These are phyloP conservation scores for Phytophthora pseudosyringae DNA, from an alignment of 352 stramenopile genomes.

Conservation along the genomic window DNA sequence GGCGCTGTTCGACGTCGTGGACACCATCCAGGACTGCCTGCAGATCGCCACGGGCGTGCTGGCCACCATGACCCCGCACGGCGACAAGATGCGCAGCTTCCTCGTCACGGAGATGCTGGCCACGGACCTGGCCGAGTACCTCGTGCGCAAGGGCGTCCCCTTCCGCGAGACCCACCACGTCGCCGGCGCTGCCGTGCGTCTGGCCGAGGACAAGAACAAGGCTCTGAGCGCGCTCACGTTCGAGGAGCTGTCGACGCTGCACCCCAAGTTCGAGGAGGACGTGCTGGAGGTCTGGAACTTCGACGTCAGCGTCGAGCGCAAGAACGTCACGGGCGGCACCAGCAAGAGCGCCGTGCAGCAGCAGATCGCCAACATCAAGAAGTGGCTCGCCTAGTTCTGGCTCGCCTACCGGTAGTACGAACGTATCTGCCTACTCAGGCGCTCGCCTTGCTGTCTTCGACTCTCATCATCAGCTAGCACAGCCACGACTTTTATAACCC, in stretches of 20 bases:
- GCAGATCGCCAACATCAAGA: slow-evolving; percentile 82
- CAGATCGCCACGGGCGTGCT: slow-evolving; percentile 97
- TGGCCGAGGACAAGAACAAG: slow-evolving; percentile 91
- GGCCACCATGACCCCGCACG: slow-evolving; percentile 95
- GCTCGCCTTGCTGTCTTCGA: neutral
- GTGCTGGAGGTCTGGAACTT: slow-evolving; percentile 93
- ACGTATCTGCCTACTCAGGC: neutral
- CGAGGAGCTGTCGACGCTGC: slow-evolving; percentile 88
- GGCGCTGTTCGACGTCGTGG: slow-evolving; percentile 96
- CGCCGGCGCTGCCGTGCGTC: slow-evolving; percentile 91
- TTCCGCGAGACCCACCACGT: slow-evolving; percentile 99
- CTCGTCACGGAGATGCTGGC: slow-evolving; percentile 99
- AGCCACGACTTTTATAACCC: slow-evolving; percentile 21
- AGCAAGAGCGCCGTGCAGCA: slow-evolving; percentile 79
- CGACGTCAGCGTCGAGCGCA: slow-evolving; percentile 90
- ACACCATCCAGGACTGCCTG: slow-evolving; percentile 97
- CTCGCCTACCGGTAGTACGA: neutral
- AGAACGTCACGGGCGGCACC: slow-evolving; percentile 89
- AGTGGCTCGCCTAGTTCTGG: slow-evolving; percentile 57
- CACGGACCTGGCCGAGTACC: slow-evolving; percentile 99
- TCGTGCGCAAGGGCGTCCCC: slow-evolving; percentile 98
- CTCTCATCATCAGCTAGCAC: neutral
- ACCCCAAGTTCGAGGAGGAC: slow-evolving; percentile 90
- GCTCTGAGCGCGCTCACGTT: slow-evolving; percentile 89
- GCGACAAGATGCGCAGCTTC: slow-evolving; percentile 93